These are phyloP conservation scores for Calonectria leucothoes DNA, from an alignment of 2,329 filamentous ascomycete species.

Conservation along the genomic window DNA sequence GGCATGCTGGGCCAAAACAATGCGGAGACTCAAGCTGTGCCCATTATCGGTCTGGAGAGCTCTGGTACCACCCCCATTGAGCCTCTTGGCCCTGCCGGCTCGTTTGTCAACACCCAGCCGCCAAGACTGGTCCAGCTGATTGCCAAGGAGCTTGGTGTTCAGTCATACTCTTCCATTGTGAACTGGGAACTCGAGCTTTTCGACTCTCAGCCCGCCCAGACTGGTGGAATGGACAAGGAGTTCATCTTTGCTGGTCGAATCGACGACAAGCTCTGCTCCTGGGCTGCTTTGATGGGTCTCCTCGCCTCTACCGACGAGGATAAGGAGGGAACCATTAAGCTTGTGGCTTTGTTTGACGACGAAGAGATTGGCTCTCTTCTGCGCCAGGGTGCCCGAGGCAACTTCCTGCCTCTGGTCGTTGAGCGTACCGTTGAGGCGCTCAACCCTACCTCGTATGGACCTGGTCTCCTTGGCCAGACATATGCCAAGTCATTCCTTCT, in stretches of 20 bases:
- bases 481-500: slow-evolving; percentile 94
- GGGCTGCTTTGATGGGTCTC: slow-evolving; percentile 87
- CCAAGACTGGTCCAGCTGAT: slow-evolving; percentile 87
- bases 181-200: slow-evolving; percentile 99
- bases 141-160: slow-evolving; percentile 78
- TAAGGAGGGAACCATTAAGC: slow-evolving; percentile 79
- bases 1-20: slow-evolving; percentile 78
- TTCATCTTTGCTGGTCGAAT: slow-evolving; percentile 96
- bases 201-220: slow-evolving; percentile 86
- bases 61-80: slow-evolving; percentile 55
- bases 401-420: slow-evolving; percentile 85
- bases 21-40: slow-evolving; percentile 91
- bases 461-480: slow-evolving; percentile 79
- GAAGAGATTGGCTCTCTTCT: slow-evolving; percentile 95
- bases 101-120: slow-evolving; percentile 87
- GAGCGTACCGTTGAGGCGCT: slow-evolving; percentile 82
- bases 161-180: slow-evolving; percentile 78
- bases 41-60: slow-evolving; percentile 90
- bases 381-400: slow-evolving; percentile 88
- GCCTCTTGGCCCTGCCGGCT: slow-evolving; percentile 70
- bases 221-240: slow-evolving; percentile 88
- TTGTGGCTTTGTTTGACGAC: slow-evolving; percentile 95
- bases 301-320: slow-evolving; percentile 72
- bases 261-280: slow-evolving; percentile 98
- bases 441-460: slow-evolving; percentile 64